Evolutionary conservation across 2,329 filamentous ascomycete genomes (phyloP).

Genomic region (Colletotrichum graminicola): DNA sequence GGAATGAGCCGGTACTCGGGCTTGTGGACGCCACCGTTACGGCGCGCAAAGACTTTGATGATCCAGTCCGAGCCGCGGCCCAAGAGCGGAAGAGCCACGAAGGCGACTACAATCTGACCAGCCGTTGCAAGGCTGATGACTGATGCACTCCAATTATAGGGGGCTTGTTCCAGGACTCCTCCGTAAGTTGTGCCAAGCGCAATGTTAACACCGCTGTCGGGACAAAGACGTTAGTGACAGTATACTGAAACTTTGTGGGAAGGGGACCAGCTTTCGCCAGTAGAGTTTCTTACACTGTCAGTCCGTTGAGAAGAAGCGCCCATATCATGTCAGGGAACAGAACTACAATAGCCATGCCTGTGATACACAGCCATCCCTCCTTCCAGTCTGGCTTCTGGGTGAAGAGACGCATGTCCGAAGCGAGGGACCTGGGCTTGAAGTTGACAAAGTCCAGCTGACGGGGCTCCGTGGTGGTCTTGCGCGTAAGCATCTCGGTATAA

Average conservation of each 20-base stretch:
- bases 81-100: constrained; percentile 54
- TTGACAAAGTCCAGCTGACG: constrained; percentile 51
- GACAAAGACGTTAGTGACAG: constrained; percentile 47
- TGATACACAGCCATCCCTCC: constrained; percentile 44
- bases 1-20: constrained; percentile 54
- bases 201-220: constrained; percentile 54
- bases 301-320: constrained; percentile 53
- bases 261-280: neutral
- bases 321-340: constrained; percentile 58
- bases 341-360: constrained; percentile 50
- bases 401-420: constrained; percentile 54
- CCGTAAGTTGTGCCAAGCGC: constrained; percentile 58
- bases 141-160: constrained; percentile 54
- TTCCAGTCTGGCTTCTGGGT: constrained; percentile 55
- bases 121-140: constrained; percentile 53
- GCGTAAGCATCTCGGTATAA: constrained; percentile 39
- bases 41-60: constrained; percentile 51
- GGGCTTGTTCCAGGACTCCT: constrained; percentile 50
- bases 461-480: constrained; percentile 29
- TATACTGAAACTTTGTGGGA: constrained; percentile 27
- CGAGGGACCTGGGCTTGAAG: constrained; percentile 52
- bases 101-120: constrained; percentile 54
- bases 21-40: constrained; percentile 56
- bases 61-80: constrained; percentile 55
- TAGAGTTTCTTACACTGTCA: constrained; percentile 25